Conservation (phyloP, 441 rosid genomes). For the Aleurites moluccanus region DNA sequence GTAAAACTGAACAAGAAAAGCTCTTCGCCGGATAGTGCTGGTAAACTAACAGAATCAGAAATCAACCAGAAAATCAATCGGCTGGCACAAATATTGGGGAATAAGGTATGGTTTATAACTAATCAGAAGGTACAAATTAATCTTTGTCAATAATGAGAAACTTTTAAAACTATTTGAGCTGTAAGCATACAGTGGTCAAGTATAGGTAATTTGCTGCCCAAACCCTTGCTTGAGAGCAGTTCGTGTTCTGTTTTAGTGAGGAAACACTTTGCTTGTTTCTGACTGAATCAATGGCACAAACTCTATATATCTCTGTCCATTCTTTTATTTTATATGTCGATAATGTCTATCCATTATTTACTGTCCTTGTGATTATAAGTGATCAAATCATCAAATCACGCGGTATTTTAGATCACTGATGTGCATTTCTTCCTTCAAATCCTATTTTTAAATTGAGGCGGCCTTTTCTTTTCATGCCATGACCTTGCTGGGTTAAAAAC, state of each 20-base stretch:
- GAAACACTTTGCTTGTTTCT: neutral
- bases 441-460: too few relatives aligned
- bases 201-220: neutral
- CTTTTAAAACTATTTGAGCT: neutral
- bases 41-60: constrained; percentile 62
- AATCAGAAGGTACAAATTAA: neutral
- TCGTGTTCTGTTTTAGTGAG: neutral
- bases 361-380: neutral
- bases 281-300: neutral
- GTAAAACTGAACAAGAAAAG: constrained; percentile 45
- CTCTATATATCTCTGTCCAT: neutral
- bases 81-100: constrained; percentile 47
- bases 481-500: too few relatives aligned
- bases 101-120: constrained; percentile 53
- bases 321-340: neutral
- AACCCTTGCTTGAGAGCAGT: neutral
- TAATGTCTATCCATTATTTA: neutral
- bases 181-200: neutral
- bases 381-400: neutral
- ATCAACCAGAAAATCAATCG: constrained; percentile 69
- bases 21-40: constrained; percentile 44
- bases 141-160: neutral
- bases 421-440: too few relatives aligned
- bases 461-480: too few relatives aligned
- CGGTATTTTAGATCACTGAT: neutral